Percentiles rank a stretch among this genome's conserved stretches.
These are phyloP conservation scores for Schizophyllum commune DNA, from an alignment of 1,284 basidiomycete species.

Conservation along the genomic window DNA sequence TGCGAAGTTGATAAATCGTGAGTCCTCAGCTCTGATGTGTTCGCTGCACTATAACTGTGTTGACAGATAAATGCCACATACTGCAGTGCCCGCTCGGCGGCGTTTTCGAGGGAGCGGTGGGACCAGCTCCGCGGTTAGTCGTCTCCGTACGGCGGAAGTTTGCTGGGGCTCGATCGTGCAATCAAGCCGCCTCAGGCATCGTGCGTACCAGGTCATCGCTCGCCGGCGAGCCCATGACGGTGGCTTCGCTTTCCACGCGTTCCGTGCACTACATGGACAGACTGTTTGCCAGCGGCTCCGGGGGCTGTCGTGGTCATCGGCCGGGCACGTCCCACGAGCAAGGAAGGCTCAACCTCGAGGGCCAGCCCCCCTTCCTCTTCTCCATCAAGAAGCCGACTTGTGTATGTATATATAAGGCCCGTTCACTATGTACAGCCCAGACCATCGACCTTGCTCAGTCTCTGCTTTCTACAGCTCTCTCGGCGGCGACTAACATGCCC, in stretches of 20 bases:
- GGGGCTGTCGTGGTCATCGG: background rate
- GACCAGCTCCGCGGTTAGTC: background rate
- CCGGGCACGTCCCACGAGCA: background rate
- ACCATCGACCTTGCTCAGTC: conserved; percentile 14
- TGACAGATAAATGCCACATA: background rate
- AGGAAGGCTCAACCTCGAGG: background rate
- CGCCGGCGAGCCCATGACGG: background rate
- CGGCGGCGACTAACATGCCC: background rate
- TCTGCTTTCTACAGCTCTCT: background rate
- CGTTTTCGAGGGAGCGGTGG: background rate
- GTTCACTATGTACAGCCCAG: conserved; percentile 30
- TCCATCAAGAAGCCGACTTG: background rate
- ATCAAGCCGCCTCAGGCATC: background rate
- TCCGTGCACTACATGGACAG: background rate
- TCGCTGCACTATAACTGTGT: background rate
- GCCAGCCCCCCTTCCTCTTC: background rate
- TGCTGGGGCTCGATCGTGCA: background rate
- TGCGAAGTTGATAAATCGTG: background rate
- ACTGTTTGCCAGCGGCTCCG: background rate
- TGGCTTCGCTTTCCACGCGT: background rate
- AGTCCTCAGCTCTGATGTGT: background rate
- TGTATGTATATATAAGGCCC: background rate
- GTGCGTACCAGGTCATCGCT: background rate
- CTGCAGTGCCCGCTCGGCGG: background rate
- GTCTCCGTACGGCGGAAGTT: background rate